Base-by-base conservation (phyloP, 306 rosid species). In the Castanea crenata region DNA sequence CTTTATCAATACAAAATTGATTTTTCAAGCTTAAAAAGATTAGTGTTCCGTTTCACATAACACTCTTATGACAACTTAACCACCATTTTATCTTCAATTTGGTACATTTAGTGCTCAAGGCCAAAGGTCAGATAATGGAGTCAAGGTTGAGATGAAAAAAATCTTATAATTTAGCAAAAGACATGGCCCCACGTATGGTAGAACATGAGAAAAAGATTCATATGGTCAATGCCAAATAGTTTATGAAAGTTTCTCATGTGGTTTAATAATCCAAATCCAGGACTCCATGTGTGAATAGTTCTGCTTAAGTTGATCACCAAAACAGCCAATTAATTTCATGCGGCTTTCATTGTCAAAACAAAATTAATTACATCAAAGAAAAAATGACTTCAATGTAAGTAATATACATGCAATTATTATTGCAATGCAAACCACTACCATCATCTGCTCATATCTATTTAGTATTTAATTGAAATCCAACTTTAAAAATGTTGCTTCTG, bases 381-480 rank as follows among this genome's bases (percentile, higher is more conserved):
- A 64, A 31, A 85, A 74, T 74, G 76, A 73, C 51, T 85, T 52
- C 76, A 35, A 63, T 44, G 35, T 23, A 38, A 69, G 29, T 65
- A 32, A 12, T 15, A 8, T 34, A 65, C n/a, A 65, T 12, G 38
- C 21, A 18, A 35, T 41, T 79, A 38, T 20, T 71, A 32, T 46
- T 54, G 71, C 55, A 82, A 52, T 31, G 62, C 62, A 51, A 21
- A 73, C 34, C 46, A 67, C 15, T 5, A 61, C 61, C 18, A 44
- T 27, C 62, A 62, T 73, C 81, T 62, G 20, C 35, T 63, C 20
- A 74, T 56, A 69, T 46, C 59, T 69, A 20, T 76, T 76, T 64
- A 64, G 18, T 9, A 27, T 3, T 13, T 64, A 18, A 71, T 34
- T 54, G 44, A 71, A 34, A 72, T 72, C 69, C 76, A 76, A 77